Percentiles rank a stretch among this genome's conserved stretches.
These are phyloP conservation scores for Metschnikowia bowlesiae DNA, from an alignment of 805 yeast species.

Conservation along the genomic window DNA sequence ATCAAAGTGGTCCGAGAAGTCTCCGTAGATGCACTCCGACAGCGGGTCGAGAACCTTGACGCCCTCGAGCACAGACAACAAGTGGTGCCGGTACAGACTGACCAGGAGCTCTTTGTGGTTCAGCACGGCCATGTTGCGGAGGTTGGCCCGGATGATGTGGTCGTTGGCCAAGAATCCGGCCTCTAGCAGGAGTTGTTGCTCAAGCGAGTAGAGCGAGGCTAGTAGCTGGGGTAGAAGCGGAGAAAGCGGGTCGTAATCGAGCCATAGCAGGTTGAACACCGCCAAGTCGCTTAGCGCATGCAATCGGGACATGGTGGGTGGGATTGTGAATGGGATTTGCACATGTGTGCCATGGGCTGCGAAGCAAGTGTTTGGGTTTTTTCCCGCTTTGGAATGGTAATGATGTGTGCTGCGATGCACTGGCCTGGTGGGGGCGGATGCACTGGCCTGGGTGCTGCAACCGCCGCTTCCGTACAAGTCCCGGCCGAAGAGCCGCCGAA, in stretches of 20 bases:
- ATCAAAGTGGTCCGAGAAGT: constrained; percentile 8
- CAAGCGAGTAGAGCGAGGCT: constrained; percentile 1
- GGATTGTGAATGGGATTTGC: background rate
- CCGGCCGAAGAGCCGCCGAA: too few relatives aligned
- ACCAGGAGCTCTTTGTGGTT: background rate
- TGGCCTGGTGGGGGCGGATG: background rate
- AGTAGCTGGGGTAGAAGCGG: constrained; percentile 2
- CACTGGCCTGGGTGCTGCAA: too few relatives aligned
- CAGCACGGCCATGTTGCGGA: background rate
- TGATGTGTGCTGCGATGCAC: background rate
- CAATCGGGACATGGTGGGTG: background rate
- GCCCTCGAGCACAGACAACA: constrained; percentile 12
- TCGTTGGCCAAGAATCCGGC: constrained; percentile 5
- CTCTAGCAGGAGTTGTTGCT: constrained; percentile 1
- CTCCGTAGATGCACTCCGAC: constrained; percentile 15
- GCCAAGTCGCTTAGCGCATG: constrained; percentile 1
- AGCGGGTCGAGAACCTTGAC: constrained; percentile 17
- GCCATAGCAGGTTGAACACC: background rate
- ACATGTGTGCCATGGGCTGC: background rate
- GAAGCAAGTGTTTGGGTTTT: background rate
- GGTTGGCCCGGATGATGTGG: constrained; percentile 2
- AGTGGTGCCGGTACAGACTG: background rate
- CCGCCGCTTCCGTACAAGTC: too few relatives aligned
- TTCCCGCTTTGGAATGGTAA: constrained; percentile 2
- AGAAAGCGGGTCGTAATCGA: background rate